These are phyloP conservation scores for Urtica urens DNA, from an alignment of 306 rosid genomes.

Conservation along the genomic window DNA sequence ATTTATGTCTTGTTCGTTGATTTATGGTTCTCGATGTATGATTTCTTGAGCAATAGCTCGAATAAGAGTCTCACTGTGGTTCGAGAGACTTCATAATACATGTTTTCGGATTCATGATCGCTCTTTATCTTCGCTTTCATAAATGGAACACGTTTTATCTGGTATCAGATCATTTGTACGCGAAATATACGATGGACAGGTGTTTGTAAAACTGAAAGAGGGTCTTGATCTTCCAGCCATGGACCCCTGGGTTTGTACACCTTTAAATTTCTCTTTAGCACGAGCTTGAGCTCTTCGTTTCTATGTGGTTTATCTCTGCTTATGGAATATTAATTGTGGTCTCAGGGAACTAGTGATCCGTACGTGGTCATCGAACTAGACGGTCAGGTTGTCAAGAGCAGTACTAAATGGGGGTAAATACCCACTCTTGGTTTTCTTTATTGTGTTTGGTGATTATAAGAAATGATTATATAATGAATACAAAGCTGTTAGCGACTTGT, in stretches of 20 bases:
- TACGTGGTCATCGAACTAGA: conserved; percentile 71
- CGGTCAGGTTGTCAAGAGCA: conserved; percentile 76
- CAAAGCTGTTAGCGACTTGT: background rate
- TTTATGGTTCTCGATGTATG: background rate
- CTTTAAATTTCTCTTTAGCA: conserved; percentile 9
- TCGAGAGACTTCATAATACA: no score
- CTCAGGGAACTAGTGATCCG: conserved; percentile 95
- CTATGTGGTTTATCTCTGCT: background rate
- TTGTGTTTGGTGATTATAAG: background rate
- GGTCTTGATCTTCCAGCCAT: conserved; percentile 75
- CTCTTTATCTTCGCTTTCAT: no score
- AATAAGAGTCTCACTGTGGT: no score
- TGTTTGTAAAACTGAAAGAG: conserved; percentile 64
- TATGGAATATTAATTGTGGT: conserved; percentile 16
- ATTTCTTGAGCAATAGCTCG: background rate
- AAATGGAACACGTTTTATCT: conserved; percentile 4
- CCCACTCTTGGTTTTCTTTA: conserved; percentile 1
- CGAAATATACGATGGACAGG: conserved; percentile 77
- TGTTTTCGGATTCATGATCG: no score
- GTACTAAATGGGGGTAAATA: conserved; percentile 82
- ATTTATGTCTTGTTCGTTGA: background rate
- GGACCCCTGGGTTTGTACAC: conserved; percentile 80
- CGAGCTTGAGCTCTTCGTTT: conserved; percentile 1
- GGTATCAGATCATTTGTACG: conserved; percentile 62
- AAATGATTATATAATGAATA: background rate